Evolutionary conservation across 2,329 filamentous ascomycete species (phyloP), one percentile per base, ranked within the genome.

Genomic region (Ramichloridium luteum): DNA sequence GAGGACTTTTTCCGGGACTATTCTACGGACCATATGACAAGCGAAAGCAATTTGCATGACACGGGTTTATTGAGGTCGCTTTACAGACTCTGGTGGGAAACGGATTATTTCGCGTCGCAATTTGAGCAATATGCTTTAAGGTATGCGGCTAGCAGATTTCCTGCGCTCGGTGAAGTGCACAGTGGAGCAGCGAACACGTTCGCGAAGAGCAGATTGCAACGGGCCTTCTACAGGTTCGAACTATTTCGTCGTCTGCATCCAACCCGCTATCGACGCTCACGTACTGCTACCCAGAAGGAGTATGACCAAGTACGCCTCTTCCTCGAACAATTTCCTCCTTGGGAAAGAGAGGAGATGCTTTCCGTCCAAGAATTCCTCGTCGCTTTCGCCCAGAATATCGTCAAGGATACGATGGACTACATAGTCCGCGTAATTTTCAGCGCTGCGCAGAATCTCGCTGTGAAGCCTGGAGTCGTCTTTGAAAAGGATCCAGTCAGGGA

Each of bases 291-390:
- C n/a, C 20, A 23, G 8, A n/a, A 23, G n/a, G 20, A 8, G 16
- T 28, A 12, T 10, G 12, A 28, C 11, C 27, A 16, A 14, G 4
- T 14, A 28, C 16, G n/a, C n/a, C 3, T 5, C 27, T 13, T 28
- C 4, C 14, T 28, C n/a, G 16, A 28, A 16, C n/a, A 16, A 4
- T 28, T 13, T 10, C 27, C n/a, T 5, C n/a, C 27, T 13, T 28
- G 27, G 27, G n/a, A 28, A 28, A 28, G 27, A 14, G 27, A 28
- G 16, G 27, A 28, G 15, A 28, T 28, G n/a, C 15, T 28, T 11
- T 12, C 12, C n/a, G n/a, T 28, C n/a, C n/a, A 28, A 16, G 27
- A 28, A 16, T 28, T 28, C 10, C 27, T 28, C 27, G 27, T 28
- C 11, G n/a, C 5, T 11, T 12, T 16, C 16, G 27, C 27, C n/a